Conservation (phyloP, 108 stramenopile genomes). For the Cyclotella sp. region DNA sequence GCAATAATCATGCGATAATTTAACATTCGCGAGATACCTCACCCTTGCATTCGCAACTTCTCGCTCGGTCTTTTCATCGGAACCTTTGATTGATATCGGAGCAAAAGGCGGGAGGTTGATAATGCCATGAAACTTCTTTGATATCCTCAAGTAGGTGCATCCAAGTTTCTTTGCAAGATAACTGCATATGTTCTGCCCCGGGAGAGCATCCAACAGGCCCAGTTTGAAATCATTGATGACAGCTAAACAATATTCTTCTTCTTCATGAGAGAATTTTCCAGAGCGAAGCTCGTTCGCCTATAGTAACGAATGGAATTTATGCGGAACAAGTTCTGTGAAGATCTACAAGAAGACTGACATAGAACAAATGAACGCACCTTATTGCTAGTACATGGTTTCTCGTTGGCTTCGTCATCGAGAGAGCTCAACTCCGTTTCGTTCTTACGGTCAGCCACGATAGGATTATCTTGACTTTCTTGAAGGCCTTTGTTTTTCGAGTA, state of each 20-base stretch:
- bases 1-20: not conserved
- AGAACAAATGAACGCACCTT: not conserved
- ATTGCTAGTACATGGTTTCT: no score
- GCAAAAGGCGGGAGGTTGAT: not conserved
- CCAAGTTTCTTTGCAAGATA: slow-evolving; percentile 9
- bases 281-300: not conserved
- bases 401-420: no score
- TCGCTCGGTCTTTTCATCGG: slow-evolving; percentile 3
- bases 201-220: not conserved
- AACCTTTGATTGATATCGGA: not conserved
- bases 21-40: not conserved
- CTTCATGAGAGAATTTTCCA: slow-evolving; percentile 2
- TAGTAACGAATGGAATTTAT: not conserved
- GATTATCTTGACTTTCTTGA: no score
- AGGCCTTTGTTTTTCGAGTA: no score
- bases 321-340: not conserved
- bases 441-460: no score
- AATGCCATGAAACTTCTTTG: not conserved
- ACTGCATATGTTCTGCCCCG: not conserved
- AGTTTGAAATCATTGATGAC: slow-evolving; percentile 6
- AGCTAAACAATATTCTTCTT: not conserved
- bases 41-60: slow-evolving; percentile 8
- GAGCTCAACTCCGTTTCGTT: no score
- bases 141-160: not conserved
- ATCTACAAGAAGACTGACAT: not conserved